phyloP scores from a whole-genome alignment of 2,329 filamentous ascomycete genomes.

The Colletotrichum sp. region DNA sequence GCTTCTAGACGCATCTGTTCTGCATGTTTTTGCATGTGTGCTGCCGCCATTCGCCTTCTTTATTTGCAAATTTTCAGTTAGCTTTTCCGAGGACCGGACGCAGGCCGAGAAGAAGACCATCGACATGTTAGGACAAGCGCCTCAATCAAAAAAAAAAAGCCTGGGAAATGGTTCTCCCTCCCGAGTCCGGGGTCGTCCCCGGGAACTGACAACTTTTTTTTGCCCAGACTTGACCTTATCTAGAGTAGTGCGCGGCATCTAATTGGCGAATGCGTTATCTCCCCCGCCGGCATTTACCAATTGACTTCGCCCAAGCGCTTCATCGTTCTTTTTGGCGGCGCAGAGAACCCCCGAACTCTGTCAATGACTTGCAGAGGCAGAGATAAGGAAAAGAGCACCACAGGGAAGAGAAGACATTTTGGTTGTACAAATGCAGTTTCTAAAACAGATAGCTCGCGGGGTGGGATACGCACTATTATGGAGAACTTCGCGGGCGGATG shows the following conservation, averaged over 20 bases:
- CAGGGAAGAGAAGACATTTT: not conserved
- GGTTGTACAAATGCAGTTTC: constrained; percentile 13
- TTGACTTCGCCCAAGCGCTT: constrained; percentile 2
- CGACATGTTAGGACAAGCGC: not conserved
- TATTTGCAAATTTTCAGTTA: not conserved
- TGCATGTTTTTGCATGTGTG: not conserved
- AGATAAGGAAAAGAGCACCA: not conserved
- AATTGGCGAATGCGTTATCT: constrained; percentile 13
- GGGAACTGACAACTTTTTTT: not conserved
- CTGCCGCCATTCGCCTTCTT: not conserved
- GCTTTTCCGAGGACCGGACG: not conserved
- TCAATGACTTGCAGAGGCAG: not conserved
- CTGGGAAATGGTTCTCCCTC: constrained; percentile 5
- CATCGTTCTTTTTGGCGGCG: not conserved
- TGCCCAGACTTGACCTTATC: constrained; percentile 1
- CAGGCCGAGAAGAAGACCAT: not conserved
- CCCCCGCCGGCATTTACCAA: constrained; percentile 16
- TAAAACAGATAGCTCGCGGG: constrained; percentile 15
- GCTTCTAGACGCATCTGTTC: not conserved
- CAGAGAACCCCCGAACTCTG: not conserved
- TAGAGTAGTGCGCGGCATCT: not conserved
- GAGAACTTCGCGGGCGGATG: not conserved
- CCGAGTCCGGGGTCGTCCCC: constrained; percentile 16
- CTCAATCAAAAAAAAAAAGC: not conserved
- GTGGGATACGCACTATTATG: not conserved